Base-by-base conservation (phyloP, 73 alveolate species). In the Tetrahymena borealis region DNA sequence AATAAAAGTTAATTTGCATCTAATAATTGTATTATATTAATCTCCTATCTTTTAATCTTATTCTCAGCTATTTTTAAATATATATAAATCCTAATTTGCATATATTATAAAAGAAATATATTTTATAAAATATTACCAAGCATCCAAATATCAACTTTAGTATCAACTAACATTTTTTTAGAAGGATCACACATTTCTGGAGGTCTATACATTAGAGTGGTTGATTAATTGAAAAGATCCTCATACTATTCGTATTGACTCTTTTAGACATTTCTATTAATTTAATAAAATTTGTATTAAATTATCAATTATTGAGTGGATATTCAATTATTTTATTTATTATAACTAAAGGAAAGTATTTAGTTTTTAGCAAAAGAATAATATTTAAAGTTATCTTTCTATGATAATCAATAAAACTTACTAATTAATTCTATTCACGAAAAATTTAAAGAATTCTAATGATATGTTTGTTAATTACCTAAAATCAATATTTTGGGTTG, bases 131-230 rank as follows among this genome's bases (percentile, higher is more conserved):
- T 38, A 32, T 94, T 79, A 32, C 98, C 98, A 15, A 96, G 91
- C 95, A 98, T 98, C 99, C 99, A 98, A 33, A 98, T 90, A 94
- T 98, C 99, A 12, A 95, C 99, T 94, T 98, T 97, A 28, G 94
- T 95, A 94, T 95, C 94, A 13, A 98, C 99, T 7, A 91, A 93
- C 79, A 91, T 95, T 90, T 94, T 92, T 38, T 94, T 91, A 93
- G 96, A 98, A 41, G 95, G 94, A 90, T 98, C 99, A 33, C 95
- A 94, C 99, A 98, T 98, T 96, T 98, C 99, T 32, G 99, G 99
- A 35, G 99, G 99, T 37, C 99, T 42, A 91, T 98, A 98, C 99
- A 98, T 98, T 91, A 98, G 91, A 13, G 99, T 98, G 32, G 99
- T 98, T 40, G 95, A 96, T 91, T 97, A 97, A 93, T 98, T 99